Percentiles rank a stretch among this genome's conserved stretches.
These are phyloP conservation scores for Nemophila menziesii DNA, from an alignment of 257 asterid genomes.

Conservation along the genomic window DNA sequence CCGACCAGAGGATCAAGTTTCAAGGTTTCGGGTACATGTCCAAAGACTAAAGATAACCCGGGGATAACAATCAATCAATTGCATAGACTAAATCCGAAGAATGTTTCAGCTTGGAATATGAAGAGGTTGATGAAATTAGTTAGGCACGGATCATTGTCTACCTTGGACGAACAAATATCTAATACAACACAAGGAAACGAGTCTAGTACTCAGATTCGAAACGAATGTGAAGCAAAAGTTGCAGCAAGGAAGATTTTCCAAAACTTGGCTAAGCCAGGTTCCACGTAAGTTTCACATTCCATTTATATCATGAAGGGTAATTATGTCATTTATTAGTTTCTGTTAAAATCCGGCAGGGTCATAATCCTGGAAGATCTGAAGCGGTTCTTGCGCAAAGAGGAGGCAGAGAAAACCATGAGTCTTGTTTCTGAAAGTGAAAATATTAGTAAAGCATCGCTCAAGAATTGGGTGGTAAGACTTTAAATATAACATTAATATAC, in stretches of 20 bases:
- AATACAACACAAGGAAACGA: slow-evolving; percentile 41
- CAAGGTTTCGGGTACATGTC: slow-evolving; percentile 32
- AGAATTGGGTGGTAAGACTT: slow-evolving; percentile 73
- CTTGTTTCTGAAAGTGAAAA: slow-evolving; percentile 35
- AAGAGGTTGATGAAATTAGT: slow-evolving; percentile 72
- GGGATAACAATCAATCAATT: slow-evolving; percentile 52
- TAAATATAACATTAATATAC: neutral
- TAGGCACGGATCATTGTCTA: slow-evolving; percentile 56
- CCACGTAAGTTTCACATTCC: slow-evolving; percentile 40
- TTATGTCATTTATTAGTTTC: neutral
- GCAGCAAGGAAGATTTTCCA: slow-evolving; percentile 86
- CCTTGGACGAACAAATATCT: slow-evolving; percentile 61
- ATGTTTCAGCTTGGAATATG: slow-evolving; percentile 93
- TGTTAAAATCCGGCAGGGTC: slow-evolving; percentile 30
- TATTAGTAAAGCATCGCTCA: slow-evolving; percentile 63
- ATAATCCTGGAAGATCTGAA: slow-evolving; percentile 57
- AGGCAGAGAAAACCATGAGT: slow-evolving; percentile 50
- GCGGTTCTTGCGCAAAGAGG: slow-evolving; percentile 76
- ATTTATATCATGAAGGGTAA: neutral
- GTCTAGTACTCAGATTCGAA: slow-evolving; percentile 55
- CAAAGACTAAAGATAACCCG: slow-evolving; percentile 31
- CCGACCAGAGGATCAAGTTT: slow-evolving; percentile 37
- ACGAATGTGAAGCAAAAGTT: slow-evolving; percentile 65
- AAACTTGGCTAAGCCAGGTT: slow-evolving; percentile 71
- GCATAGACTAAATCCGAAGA: slow-evolving; percentile 63